These are phyloP conservation scores for Trichophyton verrucosum DNA, from an alignment of 2,329 filamentous ascomycete genomes.

Conservation along the genomic window DNA sequence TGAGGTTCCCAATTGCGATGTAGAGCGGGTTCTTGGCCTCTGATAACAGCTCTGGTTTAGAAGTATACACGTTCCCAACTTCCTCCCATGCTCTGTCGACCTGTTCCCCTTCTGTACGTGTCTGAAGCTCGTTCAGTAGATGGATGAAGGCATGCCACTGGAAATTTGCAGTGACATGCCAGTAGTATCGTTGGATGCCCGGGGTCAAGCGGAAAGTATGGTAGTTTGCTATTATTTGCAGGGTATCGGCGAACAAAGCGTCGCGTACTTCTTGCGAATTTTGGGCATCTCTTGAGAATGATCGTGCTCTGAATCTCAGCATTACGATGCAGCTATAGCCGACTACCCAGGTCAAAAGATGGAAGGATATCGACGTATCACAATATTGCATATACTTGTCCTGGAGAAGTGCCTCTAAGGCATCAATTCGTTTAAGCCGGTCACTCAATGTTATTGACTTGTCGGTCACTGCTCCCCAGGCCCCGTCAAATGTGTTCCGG, in stretches of 20 bases:
- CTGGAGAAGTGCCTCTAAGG: constrained; percentile 22
- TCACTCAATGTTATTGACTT: constrained; percentile 3
- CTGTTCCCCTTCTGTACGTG: constrained; percentile 24
- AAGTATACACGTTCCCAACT: constrained; percentile 29
- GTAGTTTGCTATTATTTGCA: constrained; percentile 30
- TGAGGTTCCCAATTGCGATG: constrained; percentile 32
- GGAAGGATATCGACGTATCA: constrained; percentile 26
- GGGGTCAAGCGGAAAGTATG: constrained; percentile 26
- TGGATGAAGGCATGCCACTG: constrained; percentile 39
- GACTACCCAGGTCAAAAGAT: constrained; percentile 11
- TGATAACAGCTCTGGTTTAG: constrained; percentile 18
- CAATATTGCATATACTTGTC: constrained; percentile 24
- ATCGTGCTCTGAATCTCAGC: constrained; percentile 4
- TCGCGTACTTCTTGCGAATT: constrained; percentile 23
- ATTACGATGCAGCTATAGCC: background rate
- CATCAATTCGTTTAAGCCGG: constrained; percentile 16
- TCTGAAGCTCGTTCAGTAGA: constrained; percentile 29
- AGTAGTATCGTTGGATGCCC: constrained; percentile 27
- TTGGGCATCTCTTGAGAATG: constrained; percentile 19
- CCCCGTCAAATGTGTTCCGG: background rate
- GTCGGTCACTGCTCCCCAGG: background rate
- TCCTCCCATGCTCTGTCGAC: constrained; percentile 30
- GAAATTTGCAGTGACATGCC: constrained; percentile 35
- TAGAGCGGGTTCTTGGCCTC: constrained; percentile 29
- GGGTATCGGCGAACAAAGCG: constrained; percentile 24